Base-by-base conservation (phyloP, 2,329 filamentous ascomycete genomes). In the Xylaria sp. region DNA sequence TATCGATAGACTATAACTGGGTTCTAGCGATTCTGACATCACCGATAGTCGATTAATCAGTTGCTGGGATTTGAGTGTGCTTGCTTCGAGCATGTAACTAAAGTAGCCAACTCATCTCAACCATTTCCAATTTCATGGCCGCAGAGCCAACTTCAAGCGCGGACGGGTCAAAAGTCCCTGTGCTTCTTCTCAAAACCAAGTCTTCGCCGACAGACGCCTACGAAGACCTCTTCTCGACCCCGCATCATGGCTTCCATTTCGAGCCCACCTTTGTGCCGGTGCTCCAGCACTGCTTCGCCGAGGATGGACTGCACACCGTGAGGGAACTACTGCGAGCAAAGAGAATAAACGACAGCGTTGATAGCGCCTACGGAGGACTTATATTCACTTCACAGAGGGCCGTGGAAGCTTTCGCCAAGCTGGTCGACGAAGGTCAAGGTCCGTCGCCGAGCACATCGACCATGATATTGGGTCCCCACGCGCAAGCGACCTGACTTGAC, bases 341-440 rank as follows among this genome's bases (percentile, higher is more conserved):
- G 28, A 71, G 75, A 18, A 84, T 90, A 67, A 81, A 81, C 53
- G 73, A 60, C 2, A 68, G 67, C n/a, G 46, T 74, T 0, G 80
- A 76, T 2, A 78, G 78, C 46, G 73, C 80, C 15, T 95, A 93
- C 75, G 91, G 92, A 5, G 93, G 91, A n/a, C 81, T 95, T 66
- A 90, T 96, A 58, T 95, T 96, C 76, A 96, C 93, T 1, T 94
- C 91, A 8, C 93, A 96, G 78, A 86, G 93, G 57, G 92, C 93
- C 0, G 93, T 96, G 2, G 93, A 96, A 77, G 92, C 91, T 0
- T 93, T 96, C 74, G 81, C 87, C 3, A 82, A 85, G 53, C 80
- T 93, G 9, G 84, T 93, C 0, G 80, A 85, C 15, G 85, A 88
- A 36, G 82, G 87, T 28, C 80, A 81, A 76, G 80, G 79, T 79